Percentiles rank a stretch among this genome's conserved stretches.
These are phyloP conservation scores for Blastobotrys raffinosifermentans DNA, from an alignment of 1,139 yeast species.

Conservation along the genomic window DNA sequence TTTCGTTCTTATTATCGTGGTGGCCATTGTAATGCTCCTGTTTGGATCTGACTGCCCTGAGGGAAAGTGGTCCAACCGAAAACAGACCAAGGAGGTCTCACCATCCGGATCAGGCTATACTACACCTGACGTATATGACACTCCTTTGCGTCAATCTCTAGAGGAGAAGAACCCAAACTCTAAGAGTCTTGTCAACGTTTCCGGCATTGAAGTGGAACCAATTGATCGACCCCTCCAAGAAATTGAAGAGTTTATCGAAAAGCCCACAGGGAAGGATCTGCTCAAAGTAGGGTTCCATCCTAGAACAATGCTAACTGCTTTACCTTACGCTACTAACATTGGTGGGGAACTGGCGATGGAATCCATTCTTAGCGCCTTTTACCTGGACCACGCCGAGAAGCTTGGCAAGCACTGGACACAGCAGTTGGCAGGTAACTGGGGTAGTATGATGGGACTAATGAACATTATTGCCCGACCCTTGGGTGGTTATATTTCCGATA, in stretches of 20 bases:
- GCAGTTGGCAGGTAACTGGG: slow-evolving; percentile 32
- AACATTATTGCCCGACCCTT: slow-evolving; percentile 33
- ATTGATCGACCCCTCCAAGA: too few relatives aligned
- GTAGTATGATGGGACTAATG: slow-evolving; percentile 34
- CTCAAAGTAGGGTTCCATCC: slow-evolving; percentile 23
- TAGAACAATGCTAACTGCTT: slow-evolving; percentile 30
- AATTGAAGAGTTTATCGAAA: slow-evolving; percentile 26
- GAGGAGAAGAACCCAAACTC: neutral
- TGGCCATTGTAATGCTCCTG: slow-evolving; percentile 23
- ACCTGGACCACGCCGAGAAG: slow-evolving; percentile 17
- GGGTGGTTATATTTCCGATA: slow-evolving; percentile 31
- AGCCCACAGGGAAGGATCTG: slow-evolving; percentile 22
- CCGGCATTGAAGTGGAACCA: slow-evolving; percentile 9
- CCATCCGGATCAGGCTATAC: slow-evolving; percentile 5
- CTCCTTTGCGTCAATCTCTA: neutral
- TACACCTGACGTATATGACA: neutral
- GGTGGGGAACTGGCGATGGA: slow-evolving; percentile 36
- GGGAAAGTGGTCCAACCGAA: slow-evolving; percentile 32
- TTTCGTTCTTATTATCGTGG: slow-evolving; percentile 26
- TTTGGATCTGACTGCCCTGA: slow-evolving; percentile 34
- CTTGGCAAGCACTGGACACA: slow-evolving; percentile 22
- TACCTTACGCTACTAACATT: slow-evolving; percentile 31
- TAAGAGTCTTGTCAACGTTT: neutral
- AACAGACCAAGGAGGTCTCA: too few relatives aligned
- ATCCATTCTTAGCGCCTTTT: slow-evolving; percentile 28